Evolutionary conservation across 345 rosid genomes (phyloP).

Genomic region (Noccaea caerulescens): DNA sequence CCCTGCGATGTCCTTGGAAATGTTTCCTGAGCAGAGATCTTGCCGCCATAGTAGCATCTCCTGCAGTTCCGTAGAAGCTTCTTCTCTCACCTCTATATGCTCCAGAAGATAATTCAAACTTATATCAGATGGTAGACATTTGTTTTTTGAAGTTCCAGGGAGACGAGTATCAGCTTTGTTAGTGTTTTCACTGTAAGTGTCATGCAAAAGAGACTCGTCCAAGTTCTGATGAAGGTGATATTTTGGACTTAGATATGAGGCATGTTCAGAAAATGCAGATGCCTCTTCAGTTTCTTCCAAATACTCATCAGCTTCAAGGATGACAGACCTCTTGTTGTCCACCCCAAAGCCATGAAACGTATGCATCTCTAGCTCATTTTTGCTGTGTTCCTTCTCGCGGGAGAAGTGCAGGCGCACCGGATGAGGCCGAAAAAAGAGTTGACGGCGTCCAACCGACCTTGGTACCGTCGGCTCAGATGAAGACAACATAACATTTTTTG

Average conservation of each 20-base stretch:
- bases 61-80: conserved; percentile 63
- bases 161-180: conserved; percentile 42
- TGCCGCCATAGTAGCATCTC: conserved; percentile 76
- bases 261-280: conserved; percentile 73
- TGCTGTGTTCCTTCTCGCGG: conserved; percentile 40
- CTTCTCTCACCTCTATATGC: conserved; percentile 59
- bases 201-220: conserved; percentile 43
- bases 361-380: conserved; percentile 44
- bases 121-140: conserved; percentile 48
- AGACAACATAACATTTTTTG: conserved; percentile 93
- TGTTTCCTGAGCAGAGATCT: conserved; percentile 46
- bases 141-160: conserved; percentile 43
- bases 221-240: conserved; percentile 48
- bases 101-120: conserved; percentile 69
- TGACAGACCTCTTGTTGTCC: conserved; percentile 49
- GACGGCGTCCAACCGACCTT: conserved; percentile 84
- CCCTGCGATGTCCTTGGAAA: conserved; percentile 52
- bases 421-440: conserved; percentile 77
- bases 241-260: conserved; percentile 65
- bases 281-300: conserved; percentile 76
- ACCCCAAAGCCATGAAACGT: conserved; percentile 47
- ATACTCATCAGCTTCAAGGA: conserved; percentile 53
- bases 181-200: conserved; percentile 41
- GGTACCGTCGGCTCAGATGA: conserved; percentile 72
- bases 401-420: conserved; percentile 59